Evolutionary conservation across 495 filamentous ascomycete genomes (phyloP).

Genomic region (Daldinia loculata): DNA sequence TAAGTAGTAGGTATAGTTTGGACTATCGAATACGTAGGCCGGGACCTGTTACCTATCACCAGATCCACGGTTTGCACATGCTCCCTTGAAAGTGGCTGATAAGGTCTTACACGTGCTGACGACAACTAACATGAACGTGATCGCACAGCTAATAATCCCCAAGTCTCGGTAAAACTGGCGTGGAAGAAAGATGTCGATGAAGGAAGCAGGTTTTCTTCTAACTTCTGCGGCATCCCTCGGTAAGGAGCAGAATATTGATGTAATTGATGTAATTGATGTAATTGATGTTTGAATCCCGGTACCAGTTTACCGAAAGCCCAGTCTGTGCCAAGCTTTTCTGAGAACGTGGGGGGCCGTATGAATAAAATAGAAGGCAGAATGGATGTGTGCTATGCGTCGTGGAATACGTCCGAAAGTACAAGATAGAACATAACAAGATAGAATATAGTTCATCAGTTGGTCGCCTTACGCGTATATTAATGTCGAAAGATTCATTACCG

Average conservation of each 20-base stretch:
- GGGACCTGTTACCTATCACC: slow-evolving; percentile 14
- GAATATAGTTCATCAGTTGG: slow-evolving; percentile 1
- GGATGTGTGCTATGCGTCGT: neutral
- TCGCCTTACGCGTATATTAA: slow-evolving; percentile 13
- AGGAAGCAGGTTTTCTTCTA: slow-evolving; percentile 12
- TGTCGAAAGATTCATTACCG: neutral
- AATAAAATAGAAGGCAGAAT: slow-evolving; percentile 6
- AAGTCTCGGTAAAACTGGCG: slow-evolving; percentile 15
- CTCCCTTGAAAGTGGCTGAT: slow-evolving; percentile 3
- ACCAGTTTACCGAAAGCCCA: slow-evolving; percentile 33
- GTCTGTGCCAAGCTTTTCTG: slow-evolving; percentile 32
- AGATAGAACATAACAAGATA: neutral
- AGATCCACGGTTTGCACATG: slow-evolving; percentile 20
- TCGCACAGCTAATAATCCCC: neutral
- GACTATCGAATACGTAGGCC: slow-evolving; percentile 8
- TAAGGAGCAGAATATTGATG: slow-evolving; percentile 38
- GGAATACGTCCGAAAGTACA: neutral
- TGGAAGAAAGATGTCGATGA: slow-evolving; percentile 1
- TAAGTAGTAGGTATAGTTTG: slow-evolving; percentile 13
- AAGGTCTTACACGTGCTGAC: slow-evolving; percentile 31
- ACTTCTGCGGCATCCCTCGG: slow-evolving; percentile 19
- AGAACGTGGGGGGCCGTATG: slow-evolving; percentile 33
- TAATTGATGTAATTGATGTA: slow-evolving; percentile 39
- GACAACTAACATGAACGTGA: slow-evolving; percentile 22
- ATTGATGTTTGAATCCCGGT: slow-evolving; percentile 32